Evolutionary conservation across 2,329 filamentous ascomycete species (phyloP), one percentile per base, ranked within the genome.

Genomic region (Fusarium setosum): DNA sequence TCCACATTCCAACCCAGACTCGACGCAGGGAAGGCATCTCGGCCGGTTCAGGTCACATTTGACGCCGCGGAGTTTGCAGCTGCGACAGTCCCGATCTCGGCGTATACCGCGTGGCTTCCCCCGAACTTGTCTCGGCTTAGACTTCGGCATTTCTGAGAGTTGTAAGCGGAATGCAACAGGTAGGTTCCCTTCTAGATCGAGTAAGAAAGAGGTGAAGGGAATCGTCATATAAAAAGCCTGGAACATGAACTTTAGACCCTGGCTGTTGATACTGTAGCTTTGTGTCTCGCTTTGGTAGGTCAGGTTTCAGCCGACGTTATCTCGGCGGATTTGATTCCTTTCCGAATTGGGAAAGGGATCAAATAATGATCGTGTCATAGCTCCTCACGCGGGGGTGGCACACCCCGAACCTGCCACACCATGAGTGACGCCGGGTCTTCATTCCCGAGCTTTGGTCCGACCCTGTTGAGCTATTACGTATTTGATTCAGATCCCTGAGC

Each of bases 31-130:
- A 12, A 60, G 58, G 24, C 72, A 74, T 35, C 61, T 65, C 6
- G 72, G 72, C 6, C 72, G 56, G 26, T 74, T 74, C n/a, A 74
- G 60, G 37, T 74, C 72, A 40, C 72, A 74, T 31, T 74, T 74
- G 38, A 73, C 59, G 10, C 62, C 65, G 4, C 72, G 53, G 13
- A 50, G 38, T 52, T 72, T 74, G 55, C 72, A 74, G 47, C 52
- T 67, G 21, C 61, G 59, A 51, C 72, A 74, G 42, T 74, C 72
- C 56, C 72, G 67, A 57, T 74, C 72, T 54, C 72, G 69, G 51
- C 72, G 72, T 35, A 73, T 65, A 3, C 72, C 72, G 18, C 72
- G 72, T 45, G 72, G 72, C 21, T 74, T 74, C 12, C 72, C 72
- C 11, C 65, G 57, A 31, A 60, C 59, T 37, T 56, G 59, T 53